Evolutionary conservation across 768 basidiomycete genomes (phyloP).

Genomic region (Mycena rebaudengoi): DNA sequence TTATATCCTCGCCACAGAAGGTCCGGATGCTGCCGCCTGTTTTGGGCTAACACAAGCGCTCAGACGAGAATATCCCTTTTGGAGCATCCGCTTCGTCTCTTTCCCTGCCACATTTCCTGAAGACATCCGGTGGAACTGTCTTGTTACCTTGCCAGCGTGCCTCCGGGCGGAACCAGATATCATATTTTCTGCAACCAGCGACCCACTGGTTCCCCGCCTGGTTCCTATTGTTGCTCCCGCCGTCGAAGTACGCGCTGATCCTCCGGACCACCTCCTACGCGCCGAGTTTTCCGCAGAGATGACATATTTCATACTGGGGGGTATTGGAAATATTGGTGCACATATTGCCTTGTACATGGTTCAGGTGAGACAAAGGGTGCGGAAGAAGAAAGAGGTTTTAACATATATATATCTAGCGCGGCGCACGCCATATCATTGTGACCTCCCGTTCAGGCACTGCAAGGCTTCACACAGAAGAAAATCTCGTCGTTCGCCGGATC

Average conservation of each 20-base stretch:
- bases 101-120: background rate
- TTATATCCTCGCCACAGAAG: conserved; percentile 3
- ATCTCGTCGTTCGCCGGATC: conserved; percentile 33
- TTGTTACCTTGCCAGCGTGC: background rate
- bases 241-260: no score
- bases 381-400: no score
- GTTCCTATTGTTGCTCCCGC: background rate
- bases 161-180: background rate
- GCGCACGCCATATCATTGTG: conserved; percentile 45
- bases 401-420: conserved; percentile 35
- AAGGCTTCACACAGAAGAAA: conserved; percentile 33
- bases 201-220: background rate
- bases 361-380: no score
- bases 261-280: background rate
- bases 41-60: background rate
- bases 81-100: conserved; percentile 3
- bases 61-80: conserved; percentile 2
- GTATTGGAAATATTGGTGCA: conserved; percentile 46
- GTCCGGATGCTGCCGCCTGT: background rate
- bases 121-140: background rate
- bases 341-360: conserved; percentile 50
- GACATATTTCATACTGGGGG: conserved; percentile 48
- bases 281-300: conserved; percentile 38
- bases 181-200: background rate
- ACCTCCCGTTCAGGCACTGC: conserved; percentile 45